Evolutionary conservation across 2,329 filamentous ascomycete species (phyloP), one percentile per base, ranked within the genome.

Genomic region (Ophiocordyceps camponoti-floridani): DNA sequence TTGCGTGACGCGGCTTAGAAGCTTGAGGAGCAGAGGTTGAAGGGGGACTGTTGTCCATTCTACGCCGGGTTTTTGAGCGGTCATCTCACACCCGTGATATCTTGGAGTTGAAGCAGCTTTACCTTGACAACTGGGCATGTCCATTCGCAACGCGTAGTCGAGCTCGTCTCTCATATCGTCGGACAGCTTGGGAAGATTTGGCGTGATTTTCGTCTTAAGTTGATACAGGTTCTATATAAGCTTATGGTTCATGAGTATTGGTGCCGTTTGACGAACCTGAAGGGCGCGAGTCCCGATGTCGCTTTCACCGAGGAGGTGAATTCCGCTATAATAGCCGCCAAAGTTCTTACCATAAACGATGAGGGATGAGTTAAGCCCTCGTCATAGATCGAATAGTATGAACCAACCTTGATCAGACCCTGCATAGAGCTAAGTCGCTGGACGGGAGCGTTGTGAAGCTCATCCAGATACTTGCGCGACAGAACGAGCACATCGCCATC

Each of bases 131-230:
- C 42, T 28, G 5, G 47, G 46, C 14, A 46, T 14, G 14, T 47
- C 46, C 11, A 18, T 45, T 5, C 19, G 6, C 13, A 49, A 16
- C 1, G 42, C 41, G 33, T 44, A 42, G 9, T 49, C 46, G 9
- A 49, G 44, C 43, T 49, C 46, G 9, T 49, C 46, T 42, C 42
- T 43, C 43, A 49, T 46, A 4, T 30, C 47, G 4, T 44, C 46
- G 16, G 42, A 43, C 26, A 47, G 26, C 16, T 43, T 44, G 11
- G 44, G n/a, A 14, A 49, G 18, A 14, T 43, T 49, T 3, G 45
- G 47, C 13, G 45, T 49, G 19, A 49, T 46, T 47, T 42, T 49
- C 4, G 42, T 14, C 47, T 43, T 7, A 7, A 12, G 5, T 3
- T 23, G 23, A 23, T 3, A 23, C 23, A 23, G 3, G 3, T 23